Conservation (phyloP, 495 filamentous ascomycete genomes). For the Trichoderma virens region DNA sequence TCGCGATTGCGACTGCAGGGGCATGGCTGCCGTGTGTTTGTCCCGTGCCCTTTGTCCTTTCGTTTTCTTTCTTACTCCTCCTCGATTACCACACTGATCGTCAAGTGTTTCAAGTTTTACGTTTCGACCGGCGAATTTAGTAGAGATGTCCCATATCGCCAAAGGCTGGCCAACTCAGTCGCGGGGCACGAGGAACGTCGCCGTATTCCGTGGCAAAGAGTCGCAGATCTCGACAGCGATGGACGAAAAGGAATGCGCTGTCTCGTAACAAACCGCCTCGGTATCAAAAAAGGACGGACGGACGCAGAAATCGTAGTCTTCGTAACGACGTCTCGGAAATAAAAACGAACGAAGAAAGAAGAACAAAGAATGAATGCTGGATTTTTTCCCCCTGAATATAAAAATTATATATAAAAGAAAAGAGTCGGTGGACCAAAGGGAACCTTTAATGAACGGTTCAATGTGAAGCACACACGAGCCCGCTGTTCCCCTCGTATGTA, state of each 20-base stretch:
- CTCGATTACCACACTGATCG: neutral
- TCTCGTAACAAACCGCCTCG: neutral
- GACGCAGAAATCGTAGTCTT: neutral
- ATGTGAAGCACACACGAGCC: neutral
- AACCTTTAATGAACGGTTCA: too few species aligned
- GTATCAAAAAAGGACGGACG: neutral
- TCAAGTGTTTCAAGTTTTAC: neutral
- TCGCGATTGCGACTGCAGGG: constrained; percentile 45
- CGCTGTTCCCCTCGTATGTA: too few species aligned
- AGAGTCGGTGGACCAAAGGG: constrained; percentile 5
- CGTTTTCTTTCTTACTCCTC: neutral
- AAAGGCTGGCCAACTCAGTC: neutral
- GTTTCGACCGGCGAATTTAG: constrained; percentile 4
- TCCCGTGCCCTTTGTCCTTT: neutral
- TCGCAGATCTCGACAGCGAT: neutral
- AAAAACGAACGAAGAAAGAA: neutral
- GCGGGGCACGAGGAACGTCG: too few species aligned
- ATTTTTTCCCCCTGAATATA: neutral
- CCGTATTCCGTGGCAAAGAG: neutral
- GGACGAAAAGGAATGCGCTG: neutral
- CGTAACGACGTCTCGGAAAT: neutral
- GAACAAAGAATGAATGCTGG: neutral
- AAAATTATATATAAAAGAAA: neutral
- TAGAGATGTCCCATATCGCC: neutral
- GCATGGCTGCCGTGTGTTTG: neutral